Evolutionary conservation across 352 stramenopile genomes (phyloP), one percentile per base, ranked within the genome.

Genomic region (Globisporangium paroecandrum): DNA sequence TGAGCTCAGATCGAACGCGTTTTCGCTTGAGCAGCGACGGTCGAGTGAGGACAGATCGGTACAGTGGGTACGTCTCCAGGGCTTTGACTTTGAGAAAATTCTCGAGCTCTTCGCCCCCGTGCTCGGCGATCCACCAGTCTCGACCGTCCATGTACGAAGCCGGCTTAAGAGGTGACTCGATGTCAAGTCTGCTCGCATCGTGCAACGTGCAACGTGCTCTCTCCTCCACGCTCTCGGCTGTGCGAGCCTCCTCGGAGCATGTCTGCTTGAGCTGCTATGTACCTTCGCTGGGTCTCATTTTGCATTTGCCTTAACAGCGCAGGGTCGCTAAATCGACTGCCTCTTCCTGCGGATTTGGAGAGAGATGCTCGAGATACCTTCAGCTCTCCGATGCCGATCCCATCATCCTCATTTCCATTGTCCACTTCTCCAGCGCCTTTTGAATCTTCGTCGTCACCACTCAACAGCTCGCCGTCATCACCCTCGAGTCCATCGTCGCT

Each of bases 31-130:
- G 62, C 18, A 93, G 60, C 22, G 77, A 90, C 7, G 81, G 79
- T 3, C 85, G 71, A 7, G 79, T 82, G 7, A 91, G 72, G 6
- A 91, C 79, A 0, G 81, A 85, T 9, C 88, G 76, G 49, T 78
- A 86, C 1, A 96, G 74, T 1, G 77, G 70, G 55, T 96, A 96
- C 8, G 77, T 89, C 64, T 96, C 89, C 6, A 96, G 77, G 1
- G 89, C 87, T 57, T 79, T 85, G 2, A 64, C 76, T 46, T 87
- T 73, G 9, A 96, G 75, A 54, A 82, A 95, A 1, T 87, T 73
- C 57, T 96, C 89, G 4, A 96, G 80, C 62, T 95, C 87, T 73
- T 94, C 83, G 0, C 89, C 89, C 2, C 77, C 75, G 25, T 79
- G 70, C 29, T 93, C 67, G 1, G 72, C 76, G 58, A 93, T 88